Percentiles rank a stretch among this genome's conserved stretches.
Conservation (phyloP, 176 grass and related monocot genomes). For the Canna indica region DNA sequence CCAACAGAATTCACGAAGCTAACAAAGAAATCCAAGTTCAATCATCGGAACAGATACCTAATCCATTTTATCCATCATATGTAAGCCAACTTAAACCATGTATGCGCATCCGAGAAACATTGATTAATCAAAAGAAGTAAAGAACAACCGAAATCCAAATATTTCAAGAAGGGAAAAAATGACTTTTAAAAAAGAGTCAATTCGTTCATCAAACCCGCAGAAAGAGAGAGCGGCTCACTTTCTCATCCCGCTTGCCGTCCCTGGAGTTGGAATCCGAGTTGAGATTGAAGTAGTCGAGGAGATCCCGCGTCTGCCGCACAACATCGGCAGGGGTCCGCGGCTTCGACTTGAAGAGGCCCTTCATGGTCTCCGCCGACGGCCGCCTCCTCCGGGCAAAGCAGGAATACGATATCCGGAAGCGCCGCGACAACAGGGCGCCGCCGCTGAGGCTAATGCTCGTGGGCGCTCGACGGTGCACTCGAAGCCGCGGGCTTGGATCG, state of each 20-base stretch:
- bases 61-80: not conserved
- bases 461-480: not conserved
- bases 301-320: slow-evolving; percentile 67
- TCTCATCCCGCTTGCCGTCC: slow-evolving; percentile 71
- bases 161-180: not conserved
- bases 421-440: not conserved
- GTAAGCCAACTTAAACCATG: not conserved
- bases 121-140: not conserved
- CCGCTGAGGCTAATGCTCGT: not conserved
- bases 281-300: slow-evolving; percentile 54
- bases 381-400: not conserved
- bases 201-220: not conserved
- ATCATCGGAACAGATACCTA: not conserved
- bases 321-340: slow-evolving; percentile 68
- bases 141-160: not conserved
- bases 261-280: slow-evolving; percentile 22
- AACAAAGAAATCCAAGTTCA: not conserved
- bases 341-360: slow-evolving; percentile 92
- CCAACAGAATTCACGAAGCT: not conserved
- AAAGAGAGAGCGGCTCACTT: slow-evolving; percentile 30
- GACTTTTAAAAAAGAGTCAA: not conserved
- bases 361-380: slow-evolving; percentile 25
- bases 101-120: not conserved
- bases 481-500: not conserved
- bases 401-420: not conserved